phyloP scores from a whole-genome alignment of 345 rosid genomes.

The Balakata baccata region DNA sequence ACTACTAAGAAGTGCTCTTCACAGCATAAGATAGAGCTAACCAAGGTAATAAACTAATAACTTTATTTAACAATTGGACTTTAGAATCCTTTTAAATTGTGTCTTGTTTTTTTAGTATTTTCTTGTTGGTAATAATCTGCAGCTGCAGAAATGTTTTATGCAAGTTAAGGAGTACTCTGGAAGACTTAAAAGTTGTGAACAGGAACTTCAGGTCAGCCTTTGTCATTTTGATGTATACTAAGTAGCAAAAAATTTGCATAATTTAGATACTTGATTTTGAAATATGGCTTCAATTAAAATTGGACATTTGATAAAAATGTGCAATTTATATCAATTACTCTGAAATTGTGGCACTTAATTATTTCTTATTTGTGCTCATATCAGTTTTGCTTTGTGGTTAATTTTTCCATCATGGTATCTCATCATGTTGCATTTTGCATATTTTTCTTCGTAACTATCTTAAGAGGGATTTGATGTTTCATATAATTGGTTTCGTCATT shows the following conservation, averaged over 20 bases:
- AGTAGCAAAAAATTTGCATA: background rate
- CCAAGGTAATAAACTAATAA: slow-evolving; percentile 71
- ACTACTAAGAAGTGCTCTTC: slow-evolving; percentile 61
- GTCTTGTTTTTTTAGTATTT: slow-evolving; percentile 17
- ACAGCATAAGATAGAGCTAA: slow-evolving; percentile 51
- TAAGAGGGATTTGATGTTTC: background rate
- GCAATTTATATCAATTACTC: background rate
- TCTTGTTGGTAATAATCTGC: slow-evolving; percentile 26
- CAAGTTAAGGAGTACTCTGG: slow-evolving; percentile 60
- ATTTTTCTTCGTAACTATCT: background rate
- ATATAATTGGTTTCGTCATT: background rate
- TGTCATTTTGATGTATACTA: background rate
- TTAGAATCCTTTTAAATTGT: slow-evolving; percentile 9
- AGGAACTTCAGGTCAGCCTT: slow-evolving; percentile 69
- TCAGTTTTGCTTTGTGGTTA: background rate
- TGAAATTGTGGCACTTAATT: background rate
- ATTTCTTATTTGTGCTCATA: background rate
- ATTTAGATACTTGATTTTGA: background rate
- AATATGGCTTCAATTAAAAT: background rate
- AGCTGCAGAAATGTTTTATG: slow-evolving; percentile 63
- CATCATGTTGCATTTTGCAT: background rate
- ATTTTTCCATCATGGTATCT: background rate
- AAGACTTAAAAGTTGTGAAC: slow-evolving; percentile 62
- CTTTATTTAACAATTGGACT: slow-evolving; percentile 5
- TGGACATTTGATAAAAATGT: background rate